Conservation (phyloP, 192 early-diverging fungal genomes). For the Dimargaris cristalligena region DNA sequence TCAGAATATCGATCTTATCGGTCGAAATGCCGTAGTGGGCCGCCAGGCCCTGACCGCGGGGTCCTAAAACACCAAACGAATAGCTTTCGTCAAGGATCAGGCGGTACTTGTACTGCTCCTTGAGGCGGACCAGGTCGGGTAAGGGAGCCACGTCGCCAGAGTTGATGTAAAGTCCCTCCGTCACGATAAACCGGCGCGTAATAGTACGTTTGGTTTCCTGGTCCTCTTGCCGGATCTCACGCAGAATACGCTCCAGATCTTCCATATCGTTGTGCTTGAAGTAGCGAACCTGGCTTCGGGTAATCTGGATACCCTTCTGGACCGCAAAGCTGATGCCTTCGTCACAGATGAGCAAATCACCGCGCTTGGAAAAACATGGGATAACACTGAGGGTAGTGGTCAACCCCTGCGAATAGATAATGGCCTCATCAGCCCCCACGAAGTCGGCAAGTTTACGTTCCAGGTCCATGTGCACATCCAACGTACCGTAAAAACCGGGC, state of each 20-base stretch:
- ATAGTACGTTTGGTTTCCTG: slow-evolving; percentile 57
- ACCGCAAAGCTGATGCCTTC: slow-evolving; percentile 75
- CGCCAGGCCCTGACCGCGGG: slow-evolving; percentile 72
- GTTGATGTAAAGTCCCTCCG: slow-evolving; percentile 81
- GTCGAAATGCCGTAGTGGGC: slow-evolving; percentile 62
- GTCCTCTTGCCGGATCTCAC: slow-evolving; percentile 53
- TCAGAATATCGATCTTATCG: slow-evolving; percentile 72
- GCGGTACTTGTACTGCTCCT: slow-evolving; percentile 91
- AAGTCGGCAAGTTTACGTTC: slow-evolving; percentile 75
- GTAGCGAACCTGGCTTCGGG: slow-evolving; percentile 75
- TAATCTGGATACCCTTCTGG: slow-evolving; percentile 77
- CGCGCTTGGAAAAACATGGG: slow-evolving; percentile 91
- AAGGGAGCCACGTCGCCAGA: slow-evolving; percentile 75
- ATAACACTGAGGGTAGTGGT: slow-evolving; percentile 83
- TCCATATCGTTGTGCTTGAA: slow-evolving; percentile 97
- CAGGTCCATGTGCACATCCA: slow-evolving; percentile 89
- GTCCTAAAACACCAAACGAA: slow-evolving; percentile 77
- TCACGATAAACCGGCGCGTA: slow-evolving; percentile 84
- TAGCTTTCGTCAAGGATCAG: slow-evolving; percentile 85
- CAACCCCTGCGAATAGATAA: slow-evolving; percentile 91
- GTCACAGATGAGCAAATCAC: slow-evolving; percentile 89
- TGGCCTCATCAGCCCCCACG: slow-evolving; percentile 65
- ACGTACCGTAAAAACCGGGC: slow-evolving; percentile 86
- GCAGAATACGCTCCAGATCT: slow-evolving; percentile 74
- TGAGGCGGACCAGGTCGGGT: slow-evolving; percentile 66